Evolutionary conservation across 345 rosid species (phyloP).

Genomic region (Syzygium aqueum): DNA sequence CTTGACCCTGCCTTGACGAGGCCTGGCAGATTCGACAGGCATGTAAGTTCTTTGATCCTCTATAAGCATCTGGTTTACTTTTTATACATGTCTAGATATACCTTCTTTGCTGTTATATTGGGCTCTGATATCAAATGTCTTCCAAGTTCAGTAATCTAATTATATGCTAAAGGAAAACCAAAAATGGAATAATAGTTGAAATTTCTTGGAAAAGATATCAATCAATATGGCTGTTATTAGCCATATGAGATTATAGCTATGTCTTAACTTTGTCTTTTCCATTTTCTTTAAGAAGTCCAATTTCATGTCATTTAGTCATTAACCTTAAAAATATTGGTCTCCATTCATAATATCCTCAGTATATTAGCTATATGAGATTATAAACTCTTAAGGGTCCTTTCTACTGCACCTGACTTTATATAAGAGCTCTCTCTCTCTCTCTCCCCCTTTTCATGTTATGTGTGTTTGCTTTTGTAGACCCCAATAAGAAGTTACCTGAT

Average conservation of each 20-base stretch:
- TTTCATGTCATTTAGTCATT: neutral
- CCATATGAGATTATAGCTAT: too few relatives aligned
- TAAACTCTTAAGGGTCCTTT: neutral
- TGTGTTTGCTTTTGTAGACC: neutral
- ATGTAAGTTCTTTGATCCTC: conserved; percentile 46
- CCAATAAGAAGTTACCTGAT: neutral
- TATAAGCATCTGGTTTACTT: neutral
- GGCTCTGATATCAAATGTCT: neutral
- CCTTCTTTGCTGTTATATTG: neutral
- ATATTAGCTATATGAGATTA: neutral
- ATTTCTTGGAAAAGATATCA: neutral
- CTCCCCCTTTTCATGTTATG: neutral
- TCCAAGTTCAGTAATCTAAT: neutral
- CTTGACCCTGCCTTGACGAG: conserved; percentile 99
- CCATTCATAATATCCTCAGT: neutral
- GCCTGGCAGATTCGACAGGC: conserved; percentile 98
- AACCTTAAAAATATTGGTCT: neutral
- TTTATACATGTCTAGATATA: neutral
- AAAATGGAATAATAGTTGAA: neutral
- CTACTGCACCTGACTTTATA: neutral
- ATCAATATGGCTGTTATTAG: neutral
- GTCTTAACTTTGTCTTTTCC: neutral
- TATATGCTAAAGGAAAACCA: neutral
- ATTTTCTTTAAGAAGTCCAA: neutral
- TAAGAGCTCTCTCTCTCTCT: neutral